Percentiles rank a stretch among this genome's conserved stretches.
phyloP scores from a whole-genome alignment of 2,329 filamentous ascomycete genomes.

The Dothistroma septosporum region DNA sequence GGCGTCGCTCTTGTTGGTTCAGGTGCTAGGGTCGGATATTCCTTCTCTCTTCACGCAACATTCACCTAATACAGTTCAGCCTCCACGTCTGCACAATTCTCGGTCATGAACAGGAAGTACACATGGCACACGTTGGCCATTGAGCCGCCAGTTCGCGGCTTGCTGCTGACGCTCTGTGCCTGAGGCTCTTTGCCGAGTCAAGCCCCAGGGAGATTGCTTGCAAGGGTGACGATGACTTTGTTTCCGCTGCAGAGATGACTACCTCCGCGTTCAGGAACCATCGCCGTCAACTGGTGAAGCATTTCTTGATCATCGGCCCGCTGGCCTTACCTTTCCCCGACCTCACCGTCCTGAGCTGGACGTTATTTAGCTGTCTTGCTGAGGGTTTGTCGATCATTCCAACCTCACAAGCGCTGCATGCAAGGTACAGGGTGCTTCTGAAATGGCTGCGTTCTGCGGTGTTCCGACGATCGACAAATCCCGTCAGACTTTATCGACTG shows the following conservation, averaged over 20 bases:
- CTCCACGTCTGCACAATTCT: background rate
- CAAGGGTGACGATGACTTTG: background rate
- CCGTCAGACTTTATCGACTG: conserved; percentile 1
- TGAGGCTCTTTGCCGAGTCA: background rate
- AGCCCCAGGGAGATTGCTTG: background rate
- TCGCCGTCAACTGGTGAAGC: background rate
- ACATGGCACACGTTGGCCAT: background rate
- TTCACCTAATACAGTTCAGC: background rate
- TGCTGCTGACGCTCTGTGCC: background rate
- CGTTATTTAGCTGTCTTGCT: background rate
- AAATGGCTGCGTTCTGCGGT: background rate
- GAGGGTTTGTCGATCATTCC: background rate
- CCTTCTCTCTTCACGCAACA: background rate
- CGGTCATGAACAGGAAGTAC: background rate
- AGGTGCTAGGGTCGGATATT: background rate
- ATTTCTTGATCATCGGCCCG: background rate
- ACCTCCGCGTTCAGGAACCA: background rate
- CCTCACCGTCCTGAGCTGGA: background rate
- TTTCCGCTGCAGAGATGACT: background rate
- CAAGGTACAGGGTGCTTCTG: background rate
- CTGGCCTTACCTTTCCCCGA: background rate
- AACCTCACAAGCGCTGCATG: background rate
- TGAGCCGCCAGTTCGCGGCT: background rate
- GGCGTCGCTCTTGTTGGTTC: background rate
- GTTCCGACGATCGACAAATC: conserved; percentile 5